These are phyloP conservation scores for Phytophthora foliorum DNA, from an alignment of 352 stramenopile species.

Conservation along the genomic window DNA sequence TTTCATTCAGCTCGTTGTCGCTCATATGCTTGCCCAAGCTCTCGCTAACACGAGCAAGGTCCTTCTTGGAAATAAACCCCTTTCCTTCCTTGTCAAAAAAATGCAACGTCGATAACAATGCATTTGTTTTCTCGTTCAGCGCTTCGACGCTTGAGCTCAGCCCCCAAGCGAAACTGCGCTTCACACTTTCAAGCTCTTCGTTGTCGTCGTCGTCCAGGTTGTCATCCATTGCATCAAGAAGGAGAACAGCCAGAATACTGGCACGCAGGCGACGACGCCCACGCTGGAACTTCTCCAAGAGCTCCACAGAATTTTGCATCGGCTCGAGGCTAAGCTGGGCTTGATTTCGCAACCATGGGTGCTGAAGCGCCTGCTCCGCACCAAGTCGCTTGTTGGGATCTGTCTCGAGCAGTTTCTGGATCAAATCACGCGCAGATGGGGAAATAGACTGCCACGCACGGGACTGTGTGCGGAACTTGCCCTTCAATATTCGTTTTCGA, in stretches of 20 bases:
- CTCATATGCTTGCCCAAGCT: conserved; percentile 78
- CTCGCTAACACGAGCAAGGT: conserved; percentile 80
- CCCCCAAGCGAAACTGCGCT: conserved; percentile 68
- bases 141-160: conserved; percentile 78
- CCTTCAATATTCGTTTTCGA: conserved; percentile 79
- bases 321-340: conserved; percentile 63
- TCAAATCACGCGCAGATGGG: conserved; percentile 68
- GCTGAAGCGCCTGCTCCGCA: conserved; percentile 67
- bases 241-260: conserved; percentile 82
- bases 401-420: conserved; percentile 73
- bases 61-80: conserved; percentile 82
- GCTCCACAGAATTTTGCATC: conserved; percentile 73
- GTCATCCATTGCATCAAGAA: conserved; percentile 67
- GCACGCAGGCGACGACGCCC: conserved; percentile 78
- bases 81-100: conserved; percentile 86
- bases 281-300: conserved; percentile 85
- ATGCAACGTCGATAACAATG: conserved; percentile 72
- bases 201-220: conserved; percentile 49
- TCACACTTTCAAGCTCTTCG: conserved; percentile 46
- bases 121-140: conserved; percentile 74
- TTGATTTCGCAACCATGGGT: conserved; percentile 77
- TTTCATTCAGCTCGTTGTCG: conserved; percentile 84
- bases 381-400: conserved; percentile 76
- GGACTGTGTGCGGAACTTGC: conserved; percentile 78
- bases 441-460: conserved; percentile 83